These are phyloP conservation scores for Plasmopara muralis DNA, from an alignment of 352 stramenopile species.

Conservation along the genomic window DNA sequence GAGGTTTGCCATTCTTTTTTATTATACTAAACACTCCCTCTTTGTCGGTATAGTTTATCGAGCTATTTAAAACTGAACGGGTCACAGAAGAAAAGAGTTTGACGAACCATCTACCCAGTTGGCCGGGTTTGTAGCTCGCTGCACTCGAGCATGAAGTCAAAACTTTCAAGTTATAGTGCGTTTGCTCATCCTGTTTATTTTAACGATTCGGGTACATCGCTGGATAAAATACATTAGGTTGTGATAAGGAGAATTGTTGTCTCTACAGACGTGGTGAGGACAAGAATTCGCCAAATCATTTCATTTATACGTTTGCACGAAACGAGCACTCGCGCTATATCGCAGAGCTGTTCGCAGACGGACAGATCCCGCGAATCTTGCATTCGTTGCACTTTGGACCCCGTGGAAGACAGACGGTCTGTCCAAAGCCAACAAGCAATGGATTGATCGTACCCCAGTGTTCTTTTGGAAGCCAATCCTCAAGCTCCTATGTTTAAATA, in stretches of 20 bases:
- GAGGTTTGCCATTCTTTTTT: background rate
- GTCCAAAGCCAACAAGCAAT: conserved; percentile 93
- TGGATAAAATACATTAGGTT: too few relatives aligned
- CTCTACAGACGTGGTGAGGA: background rate
- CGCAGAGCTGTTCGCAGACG: conserved; percentile 41
- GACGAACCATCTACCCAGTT: conserved; percentile 53
- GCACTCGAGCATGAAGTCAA: too few relatives aligned
- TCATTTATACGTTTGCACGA: too few relatives aligned
- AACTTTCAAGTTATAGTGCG: too few relatives aligned
- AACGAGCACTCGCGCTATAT: conserved; percentile 10
- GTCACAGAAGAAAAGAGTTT: conserved; percentile 42
- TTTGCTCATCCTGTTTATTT: too few relatives aligned
- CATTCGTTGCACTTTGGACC: conserved; percentile 70
- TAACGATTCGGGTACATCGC: too few relatives aligned
- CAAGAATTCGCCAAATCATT: background rate
- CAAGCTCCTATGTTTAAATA: conserved; percentile 60
- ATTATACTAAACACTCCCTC: background rate
- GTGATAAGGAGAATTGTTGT: too few relatives aligned
- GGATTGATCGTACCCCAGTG: conserved; percentile 91
- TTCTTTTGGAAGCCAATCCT: conserved; percentile 90
- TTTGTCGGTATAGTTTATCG: conserved; percentile 50
- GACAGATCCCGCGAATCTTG: conserved; percentile 59
- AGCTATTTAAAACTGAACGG: conserved; percentile 77
- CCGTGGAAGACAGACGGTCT: conserved; percentile 85
- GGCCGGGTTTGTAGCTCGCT: conserved; percentile 41